These are phyloP conservation scores for Botrytis paeoniae DNA, from an alignment of 2,329 filamentous ascomycete species.

Conservation along the genomic window DNA sequence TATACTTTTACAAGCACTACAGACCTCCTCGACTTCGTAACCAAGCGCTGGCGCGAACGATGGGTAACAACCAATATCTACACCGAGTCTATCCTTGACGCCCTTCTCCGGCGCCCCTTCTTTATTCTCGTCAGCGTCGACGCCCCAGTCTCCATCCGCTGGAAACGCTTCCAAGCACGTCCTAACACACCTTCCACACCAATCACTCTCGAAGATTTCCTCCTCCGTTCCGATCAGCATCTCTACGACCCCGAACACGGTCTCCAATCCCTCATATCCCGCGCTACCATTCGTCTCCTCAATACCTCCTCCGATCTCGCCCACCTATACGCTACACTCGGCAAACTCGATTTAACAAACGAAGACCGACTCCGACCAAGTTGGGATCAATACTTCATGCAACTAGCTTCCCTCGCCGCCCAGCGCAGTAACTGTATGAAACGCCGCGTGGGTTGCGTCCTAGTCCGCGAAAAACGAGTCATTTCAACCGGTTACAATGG, in stretches of 20 bases:
- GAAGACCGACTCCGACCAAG: constrained; percentile 77
- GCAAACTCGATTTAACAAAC: constrained; percentile 72
- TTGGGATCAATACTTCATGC: constrained; percentile 99
- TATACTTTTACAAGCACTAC: constrained; percentile 59
- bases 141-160: constrained; percentile 80
- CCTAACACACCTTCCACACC: constrained; percentile 27
- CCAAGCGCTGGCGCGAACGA: constrained; percentile 73
- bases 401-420: constrained; percentile 85
- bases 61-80: constrained; percentile 86
- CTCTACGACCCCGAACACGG: constrained; percentile 67
- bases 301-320: constrained; percentile 75
- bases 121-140: constrained; percentile 92
- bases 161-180: constrained; percentile 69
- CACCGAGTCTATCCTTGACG: constrained; percentile 69
- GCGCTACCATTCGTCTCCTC: constrained; percentile 78
- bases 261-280: constrained; percentile 73
- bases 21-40: constrained; percentile 79
- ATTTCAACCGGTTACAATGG: constrained; percentile 97
- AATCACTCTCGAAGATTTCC: constrained; percentile 53
- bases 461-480: constrained; percentile 81
- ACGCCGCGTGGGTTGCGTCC: constrained; percentile 87
- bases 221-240: constrained; percentile 63
- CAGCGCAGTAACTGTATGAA: constrained; percentile 98
- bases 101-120: constrained; percentile 77
- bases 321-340: constrained; percentile 69